Percentiles rank a stretch among this genome's conserved stretches.
These are phyloP conservation scores for Juglanconis juglandina DNA, from an alignment of 2,329 filamentous ascomycete species.

Conservation along the genomic window DNA sequence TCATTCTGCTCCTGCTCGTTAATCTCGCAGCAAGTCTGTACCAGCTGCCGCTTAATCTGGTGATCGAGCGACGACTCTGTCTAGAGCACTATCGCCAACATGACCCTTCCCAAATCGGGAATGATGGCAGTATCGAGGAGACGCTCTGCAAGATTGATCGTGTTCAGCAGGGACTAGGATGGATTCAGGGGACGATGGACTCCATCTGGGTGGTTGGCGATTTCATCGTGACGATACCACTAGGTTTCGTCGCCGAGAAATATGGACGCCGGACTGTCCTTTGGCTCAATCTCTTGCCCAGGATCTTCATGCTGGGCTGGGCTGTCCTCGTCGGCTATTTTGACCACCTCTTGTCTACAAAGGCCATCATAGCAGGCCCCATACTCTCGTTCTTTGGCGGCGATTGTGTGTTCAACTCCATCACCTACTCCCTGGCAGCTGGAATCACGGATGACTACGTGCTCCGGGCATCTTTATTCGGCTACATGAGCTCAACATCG, in stretches of 20 bases:
- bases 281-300: conserved; percentile 41
- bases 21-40: conserved; percentile 47
- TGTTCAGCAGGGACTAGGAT: conserved; percentile 49
- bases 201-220: conserved; percentile 49
- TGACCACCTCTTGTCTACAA: conserved; percentile 33
- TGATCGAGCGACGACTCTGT: conserved; percentile 47
- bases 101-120: conserved; percentile 33
- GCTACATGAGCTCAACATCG: conserved; percentile 46
- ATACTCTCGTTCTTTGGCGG: conserved; percentile 44
- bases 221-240: conserved; percentile 46
- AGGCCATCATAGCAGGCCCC: conserved; percentile 38
- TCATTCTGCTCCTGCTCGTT: conserved; percentile 41
- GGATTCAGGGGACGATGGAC: conserved; percentile 50
- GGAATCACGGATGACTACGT: conserved; percentile 41
- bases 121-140: conserved; percentile 44
- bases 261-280: conserved; percentile 39
- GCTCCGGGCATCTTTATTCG: conserved; percentile 44
- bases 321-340: conserved; percentile 37
- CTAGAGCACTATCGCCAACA: conserved; percentile 43
- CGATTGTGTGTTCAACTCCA: conserved; percentile 49
- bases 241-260: conserved; percentile 43
- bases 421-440: conserved; percentile 44
- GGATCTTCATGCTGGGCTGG: conserved; percentile 39
- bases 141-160: conserved; percentile 50
- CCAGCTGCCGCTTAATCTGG: conserved; percentile 43